A percentile compares a stretch with the other conserved stretches of the same genome.
Evolutionary conservation across 2,329 filamentous ascomycete genomes (phyloP).

Genomic region (Hymenoscyphus albidus): DNA sequence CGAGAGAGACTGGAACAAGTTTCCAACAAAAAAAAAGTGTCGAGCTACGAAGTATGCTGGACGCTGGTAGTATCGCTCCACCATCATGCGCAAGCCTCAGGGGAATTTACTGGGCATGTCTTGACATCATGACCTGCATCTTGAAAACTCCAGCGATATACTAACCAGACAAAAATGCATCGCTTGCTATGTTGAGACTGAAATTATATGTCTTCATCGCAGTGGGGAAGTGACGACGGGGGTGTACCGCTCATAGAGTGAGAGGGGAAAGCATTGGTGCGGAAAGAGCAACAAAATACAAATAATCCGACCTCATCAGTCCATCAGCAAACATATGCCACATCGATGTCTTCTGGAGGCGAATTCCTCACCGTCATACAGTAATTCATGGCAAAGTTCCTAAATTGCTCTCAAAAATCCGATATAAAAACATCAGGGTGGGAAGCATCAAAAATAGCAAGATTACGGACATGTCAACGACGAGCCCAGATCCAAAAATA

Average conservation of each 20-base stretch:
- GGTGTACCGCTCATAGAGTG: too few relatives aligned
- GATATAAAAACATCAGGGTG: not conserved
- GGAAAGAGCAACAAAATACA: too few relatives aligned
- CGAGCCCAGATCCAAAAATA: constrained; percentile 10
- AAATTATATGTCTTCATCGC: too few relatives aligned
- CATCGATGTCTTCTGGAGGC: too few relatives aligned
- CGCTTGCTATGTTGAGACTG: too few relatives aligned
- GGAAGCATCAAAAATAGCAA: not conserved
- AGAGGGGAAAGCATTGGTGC: too few relatives aligned
- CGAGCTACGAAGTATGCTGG: not conserved
- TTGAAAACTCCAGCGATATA: not conserved
- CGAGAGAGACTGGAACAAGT: not conserved
- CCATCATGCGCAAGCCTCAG: constrained; percentile 1
- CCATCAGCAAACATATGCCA: too few relatives aligned
- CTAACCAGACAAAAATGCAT: not conserved
- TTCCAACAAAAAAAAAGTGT: not conserved
- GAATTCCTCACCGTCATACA: too few relatives aligned
- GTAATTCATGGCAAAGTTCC: not conserved
- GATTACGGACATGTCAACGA: not conserved
- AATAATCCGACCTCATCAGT: too few relatives aligned
- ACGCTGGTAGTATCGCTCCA: not conserved
- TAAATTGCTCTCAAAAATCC: not conserved
- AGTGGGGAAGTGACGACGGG: too few relatives aligned
- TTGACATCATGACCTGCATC: not conserved
- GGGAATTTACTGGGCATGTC: not conserved